Conservation (phyloP, 2,329 filamentous ascomycete genomes). For the Trichoderma sp. region DNA sequence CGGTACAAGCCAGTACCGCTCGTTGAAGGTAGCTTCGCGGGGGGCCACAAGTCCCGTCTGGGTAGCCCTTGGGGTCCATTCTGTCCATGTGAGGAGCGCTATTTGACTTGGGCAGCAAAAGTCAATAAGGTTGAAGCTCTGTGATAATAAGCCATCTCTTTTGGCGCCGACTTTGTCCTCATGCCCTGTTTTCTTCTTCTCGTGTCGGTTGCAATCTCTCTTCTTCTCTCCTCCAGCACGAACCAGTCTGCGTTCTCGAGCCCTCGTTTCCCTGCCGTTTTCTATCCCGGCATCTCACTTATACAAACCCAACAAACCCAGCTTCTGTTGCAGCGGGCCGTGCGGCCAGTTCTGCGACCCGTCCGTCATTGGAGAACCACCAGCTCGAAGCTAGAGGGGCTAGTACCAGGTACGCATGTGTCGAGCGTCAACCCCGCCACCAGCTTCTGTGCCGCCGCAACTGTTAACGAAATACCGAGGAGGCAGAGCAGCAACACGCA, state of each 20-base stretch:
- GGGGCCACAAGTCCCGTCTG: neutral
- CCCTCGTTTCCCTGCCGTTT: neutral
- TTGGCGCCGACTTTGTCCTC: conserved; percentile 1
- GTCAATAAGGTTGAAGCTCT: neutral
- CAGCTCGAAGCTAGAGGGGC: conserved; percentile 17
- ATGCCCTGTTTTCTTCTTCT: neutral
- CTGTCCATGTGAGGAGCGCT: neutral
- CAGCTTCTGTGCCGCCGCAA: conserved; percentile 10
- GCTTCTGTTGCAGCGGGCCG: conserved; percentile 25
- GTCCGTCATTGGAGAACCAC: conserved; percentile 23
- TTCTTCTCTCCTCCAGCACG: neutral
- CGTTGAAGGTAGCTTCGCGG: too few species aligned
- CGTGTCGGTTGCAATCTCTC: neutral
- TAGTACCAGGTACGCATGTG: conserved; percentile 9
- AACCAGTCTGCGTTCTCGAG: neutral
- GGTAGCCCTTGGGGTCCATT: neutral
- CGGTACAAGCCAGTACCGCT: neutral
- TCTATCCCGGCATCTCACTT: conserved; percentile 9
- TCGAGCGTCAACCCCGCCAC: conserved; percentile 21
- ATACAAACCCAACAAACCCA: conserved; percentile 9
- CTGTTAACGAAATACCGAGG: neutral
- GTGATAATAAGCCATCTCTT: neutral
- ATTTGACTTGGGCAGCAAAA: conserved; percentile 14
- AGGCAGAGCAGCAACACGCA: neutral
- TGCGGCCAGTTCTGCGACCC: conserved; percentile 34